These are phyloP conservation scores for Hypoxylon intermedium DNA, from an alignment of 495 filamentous ascomycete genomes.

Conservation along the genomic window DNA sequence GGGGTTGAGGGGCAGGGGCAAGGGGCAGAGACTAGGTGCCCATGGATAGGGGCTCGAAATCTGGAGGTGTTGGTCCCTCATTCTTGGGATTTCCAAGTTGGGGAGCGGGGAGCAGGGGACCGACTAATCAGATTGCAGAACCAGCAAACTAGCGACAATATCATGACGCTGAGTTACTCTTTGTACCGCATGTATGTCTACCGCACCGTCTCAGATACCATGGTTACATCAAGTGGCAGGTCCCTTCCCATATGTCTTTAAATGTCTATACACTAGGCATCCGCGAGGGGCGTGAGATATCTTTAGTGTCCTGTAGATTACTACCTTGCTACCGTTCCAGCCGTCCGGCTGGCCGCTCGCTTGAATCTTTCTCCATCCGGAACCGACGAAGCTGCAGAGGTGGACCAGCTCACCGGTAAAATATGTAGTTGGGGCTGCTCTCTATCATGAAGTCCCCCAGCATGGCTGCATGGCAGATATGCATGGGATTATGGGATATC, in stretches of 20 bases:
- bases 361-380: conserved; percentile 9
- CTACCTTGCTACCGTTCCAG: background rate
- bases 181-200: conserved; percentile 13
- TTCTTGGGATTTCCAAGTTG: conserved; percentile 25
- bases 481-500: background rate
- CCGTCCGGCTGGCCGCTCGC: conserved; percentile 9
- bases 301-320: conserved; percentile 5
- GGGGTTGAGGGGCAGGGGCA: conserved; percentile 24
- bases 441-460: background rate
- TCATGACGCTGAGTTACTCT: conserved; percentile 26
- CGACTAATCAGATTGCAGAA: conserved; percentile 32
- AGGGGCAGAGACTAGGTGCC: conserved; percentile 2
- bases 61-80: conserved; percentile 1
- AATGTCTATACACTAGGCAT: conserved; percentile 5
- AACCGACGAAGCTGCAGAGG: conserved; percentile 20
- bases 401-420: conserved; percentile 24
- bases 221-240: conserved; percentile 27
- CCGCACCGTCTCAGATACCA: conserved; percentile 1
- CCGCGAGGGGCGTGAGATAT: conserved; percentile 2
- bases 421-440: background rate
- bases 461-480: background rate
- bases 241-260: conserved; percentile 18
- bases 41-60: conserved; percentile 8
- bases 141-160: conserved; percentile 17
- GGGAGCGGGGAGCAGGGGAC: conserved; percentile 2